Conservation (phyloP, 768 basidiomycete species). For the Leccinum boreale region DNA sequence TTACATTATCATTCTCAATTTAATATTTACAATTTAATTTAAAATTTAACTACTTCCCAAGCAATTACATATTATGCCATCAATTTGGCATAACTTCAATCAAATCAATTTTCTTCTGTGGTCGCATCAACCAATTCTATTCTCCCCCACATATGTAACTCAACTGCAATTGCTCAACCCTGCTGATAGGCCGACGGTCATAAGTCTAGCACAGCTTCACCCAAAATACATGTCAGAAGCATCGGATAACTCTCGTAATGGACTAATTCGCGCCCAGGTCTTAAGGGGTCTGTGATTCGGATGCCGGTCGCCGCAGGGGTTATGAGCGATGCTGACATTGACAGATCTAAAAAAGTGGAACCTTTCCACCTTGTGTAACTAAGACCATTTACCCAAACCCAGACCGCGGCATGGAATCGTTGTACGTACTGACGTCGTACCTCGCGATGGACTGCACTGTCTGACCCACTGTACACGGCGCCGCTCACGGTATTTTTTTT, state of each 20-base stretch:
- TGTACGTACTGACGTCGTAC: background rate
- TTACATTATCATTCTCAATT: background rate
- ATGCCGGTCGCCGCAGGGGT: background rate
- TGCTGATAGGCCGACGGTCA: background rate
- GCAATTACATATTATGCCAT: background rate
- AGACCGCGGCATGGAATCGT: background rate
- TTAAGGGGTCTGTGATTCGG: background rate
- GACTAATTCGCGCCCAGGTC: background rate
- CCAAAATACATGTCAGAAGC: background rate
- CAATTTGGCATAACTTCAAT: too few species aligned
- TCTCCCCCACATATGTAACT: background rate
- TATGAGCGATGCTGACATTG: background rate
- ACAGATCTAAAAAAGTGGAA: background rate
- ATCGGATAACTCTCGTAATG: background rate
- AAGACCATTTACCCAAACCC: background rate
- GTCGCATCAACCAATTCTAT: too few species aligned
- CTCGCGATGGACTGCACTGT: background rate
- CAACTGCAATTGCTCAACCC: background rate
- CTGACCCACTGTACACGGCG: background rate
- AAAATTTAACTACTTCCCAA: background rate
- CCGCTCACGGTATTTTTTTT: background rate
- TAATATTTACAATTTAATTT: background rate
- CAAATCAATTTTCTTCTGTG: too few species aligned
- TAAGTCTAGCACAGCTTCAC: background rate
- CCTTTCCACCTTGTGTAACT: background rate